Evolutionary conservation across 2,329 filamentous ascomycete species (phyloP).

Genomic region (Xylariaceae sp.): DNA sequence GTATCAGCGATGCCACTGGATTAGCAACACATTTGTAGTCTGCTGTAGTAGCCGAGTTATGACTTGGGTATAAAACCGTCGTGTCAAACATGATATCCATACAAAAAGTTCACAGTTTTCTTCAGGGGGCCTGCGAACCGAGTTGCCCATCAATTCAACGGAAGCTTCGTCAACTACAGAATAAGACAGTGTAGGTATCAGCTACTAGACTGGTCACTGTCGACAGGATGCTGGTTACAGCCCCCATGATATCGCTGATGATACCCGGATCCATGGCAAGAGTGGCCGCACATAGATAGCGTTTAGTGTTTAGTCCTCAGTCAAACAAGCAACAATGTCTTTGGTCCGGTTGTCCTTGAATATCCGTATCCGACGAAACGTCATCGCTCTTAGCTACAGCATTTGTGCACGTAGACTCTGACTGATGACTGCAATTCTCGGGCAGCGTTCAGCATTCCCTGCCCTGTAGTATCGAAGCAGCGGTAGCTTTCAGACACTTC

Average conservation of each 20-base stretch:
- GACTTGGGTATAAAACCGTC: too few relatives aligned
- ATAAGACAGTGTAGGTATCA: not conserved
- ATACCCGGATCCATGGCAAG: not conserved
- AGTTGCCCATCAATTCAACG: too few relatives aligned
- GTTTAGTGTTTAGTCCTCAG: not conserved
- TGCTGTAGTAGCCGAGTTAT: too few relatives aligned
- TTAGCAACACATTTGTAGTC: too few relatives aligned
- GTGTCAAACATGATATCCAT: too few relatives aligned
- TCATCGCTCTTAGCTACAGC: not conserved
- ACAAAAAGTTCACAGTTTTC: too few relatives aligned
- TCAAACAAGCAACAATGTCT: not conserved
- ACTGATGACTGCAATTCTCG: not conserved
- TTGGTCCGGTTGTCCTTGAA: not conserved
- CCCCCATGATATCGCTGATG: not conserved
- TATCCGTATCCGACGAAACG: not conserved
- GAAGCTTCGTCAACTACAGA: too few relatives aligned
- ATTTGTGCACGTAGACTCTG: not conserved
- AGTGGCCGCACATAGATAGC: not conserved
- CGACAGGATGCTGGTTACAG: not conserved
- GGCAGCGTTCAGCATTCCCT: not conserved
- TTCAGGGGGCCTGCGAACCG: too few relatives aligned
- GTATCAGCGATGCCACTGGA: too few relatives aligned
- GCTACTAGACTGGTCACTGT: not conserved
- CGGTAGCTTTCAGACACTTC: conserved; percentile 34
- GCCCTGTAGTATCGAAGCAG: not conserved